Base-by-base conservation (phyloP, 192 early-diverging fungal genomes). In the Dissophora ornata region DNA sequence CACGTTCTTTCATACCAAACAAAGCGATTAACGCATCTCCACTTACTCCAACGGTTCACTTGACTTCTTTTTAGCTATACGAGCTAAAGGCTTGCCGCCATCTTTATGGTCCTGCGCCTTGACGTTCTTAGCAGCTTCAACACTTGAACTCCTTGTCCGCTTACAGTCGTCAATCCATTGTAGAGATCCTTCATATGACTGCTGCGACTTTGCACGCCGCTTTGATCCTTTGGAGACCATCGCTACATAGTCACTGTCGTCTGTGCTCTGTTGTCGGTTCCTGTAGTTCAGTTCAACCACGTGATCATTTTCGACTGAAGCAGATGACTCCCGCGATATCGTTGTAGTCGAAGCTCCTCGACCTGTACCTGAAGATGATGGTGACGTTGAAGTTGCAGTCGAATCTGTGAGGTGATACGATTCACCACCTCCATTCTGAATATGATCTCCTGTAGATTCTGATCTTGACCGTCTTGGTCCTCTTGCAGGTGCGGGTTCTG, bases 121-220 rank as follows among this genome's bases (percentile, higher is more conserved):
- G 49, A 24, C 2, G 36, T 52, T 38, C 12, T 62, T 62, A 21
- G 5, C 21, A 11, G 3, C 26, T 4, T 22, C 33, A 9, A 19
- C 33, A 58, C 32, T 58, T 13, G 57, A 29, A 9, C 57, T 46
- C 28, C 42, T 42, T 15, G 42, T 46, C 11, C 42, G 57, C 26
- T 58, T 58, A 8, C 13, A 38, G 7, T 38, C 36, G 36, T 13
- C 36, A 38, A 38, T 6, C 36, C 36, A 6, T 38, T 13, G 13
- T 13, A 9, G 36, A 38, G 13, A 13, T 38, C 36, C 13, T 13
- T 38, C 7, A 38, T 29, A n/a, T 22, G 13, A 33, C 26, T 41
- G 58, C 16, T 21, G 42, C 33, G 38, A 28, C 3, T 18, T 58
- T 33, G 58, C 45, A 19, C 58, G 53, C 28, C 42, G 45, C 11